Evolutionary conservation across 805 yeast species (phyloP).

Genomic region (Myxozyma vanderwaltii): DNA sequence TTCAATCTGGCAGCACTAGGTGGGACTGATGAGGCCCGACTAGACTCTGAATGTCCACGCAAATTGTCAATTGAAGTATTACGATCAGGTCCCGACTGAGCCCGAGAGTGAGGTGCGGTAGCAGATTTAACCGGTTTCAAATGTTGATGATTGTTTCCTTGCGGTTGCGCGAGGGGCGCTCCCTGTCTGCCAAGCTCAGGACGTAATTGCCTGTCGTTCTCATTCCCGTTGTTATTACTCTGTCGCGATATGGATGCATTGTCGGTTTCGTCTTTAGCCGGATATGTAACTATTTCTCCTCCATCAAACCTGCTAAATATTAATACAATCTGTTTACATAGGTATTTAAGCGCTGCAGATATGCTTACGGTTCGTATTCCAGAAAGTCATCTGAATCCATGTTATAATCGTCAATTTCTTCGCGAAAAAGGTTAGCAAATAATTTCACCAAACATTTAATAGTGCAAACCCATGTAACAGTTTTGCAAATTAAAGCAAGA

Average conservation of each 20-base stretch:
- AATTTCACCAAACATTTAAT: neutral
- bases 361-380: slow-evolving; percentile 13
- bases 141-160: too few relatives aligned
- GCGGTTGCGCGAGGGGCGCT: too few relatives aligned
- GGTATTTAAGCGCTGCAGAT: neutral
- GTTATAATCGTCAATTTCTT: slow-evolving; percentile 18
- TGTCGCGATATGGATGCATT: neutral
- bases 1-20: neutral
- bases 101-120: neutral
- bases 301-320: slow-evolving; percentile 3
- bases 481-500: neutral
- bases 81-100: slow-evolving; percentile 2
- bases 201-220: neutral
- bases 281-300: slow-evolving; percentile 9
- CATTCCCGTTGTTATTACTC: neutral
- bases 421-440: neutral
- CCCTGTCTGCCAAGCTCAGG: neutral
- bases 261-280: neutral
- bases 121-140: neutral
- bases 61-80: neutral
- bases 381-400: slow-evolving; percentile 16
- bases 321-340: neutral
- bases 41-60: neutral
- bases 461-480: neutral
- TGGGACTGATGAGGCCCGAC: slow-evolving; percentile 1